phyloP scores from a whole-genome alignment of 2,329 filamentous ascomycete species.

The Diaporthe citri region DNA sequence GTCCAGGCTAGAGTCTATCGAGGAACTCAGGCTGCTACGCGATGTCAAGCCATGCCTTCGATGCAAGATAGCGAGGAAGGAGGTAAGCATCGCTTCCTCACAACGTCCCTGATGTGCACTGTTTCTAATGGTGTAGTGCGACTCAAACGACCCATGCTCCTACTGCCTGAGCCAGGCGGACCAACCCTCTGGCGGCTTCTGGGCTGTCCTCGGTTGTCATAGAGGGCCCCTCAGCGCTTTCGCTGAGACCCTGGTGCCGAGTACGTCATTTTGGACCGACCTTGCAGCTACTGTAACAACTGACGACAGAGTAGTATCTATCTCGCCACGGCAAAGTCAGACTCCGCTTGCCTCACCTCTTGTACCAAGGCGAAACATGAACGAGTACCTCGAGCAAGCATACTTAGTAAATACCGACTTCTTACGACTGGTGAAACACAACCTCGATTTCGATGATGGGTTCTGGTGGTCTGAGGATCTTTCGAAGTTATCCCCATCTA shows the following conservation, averaged over 20 bases:
- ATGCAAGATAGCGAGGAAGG: conserved; percentile 61
- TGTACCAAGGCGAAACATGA: conserved; percentile 62
- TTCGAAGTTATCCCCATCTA: conserved; percentile 54
- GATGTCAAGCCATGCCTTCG: conserved; percentile 64
- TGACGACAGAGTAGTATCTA: conserved; percentile 52
- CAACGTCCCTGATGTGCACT: conserved; percentile 41
- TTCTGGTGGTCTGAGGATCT: conserved; percentile 71
- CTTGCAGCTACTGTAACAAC: background rate
- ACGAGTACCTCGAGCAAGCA: conserved; percentile 62
- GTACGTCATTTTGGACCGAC: conserved; percentile 49
- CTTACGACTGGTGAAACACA: conserved; percentile 56
- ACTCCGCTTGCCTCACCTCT: conserved; percentile 65
- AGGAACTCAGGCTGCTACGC: conserved; percentile 64
- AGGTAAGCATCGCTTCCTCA: conserved; percentile 52
- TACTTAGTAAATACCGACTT: conserved; percentile 58
- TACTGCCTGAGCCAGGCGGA: conserved; percentile 56
- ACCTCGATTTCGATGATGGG: conserved; percentile 66
- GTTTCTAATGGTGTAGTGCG: conserved; percentile 57
- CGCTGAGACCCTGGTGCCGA: conserved; percentile 63
- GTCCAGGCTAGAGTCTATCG: conserved; percentile 68
- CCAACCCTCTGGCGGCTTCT: conserved; percentile 58
- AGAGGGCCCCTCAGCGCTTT: conserved; percentile 61
- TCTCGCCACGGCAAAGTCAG: conserved; percentile 62
- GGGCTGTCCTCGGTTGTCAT: conserved; percentile 64
- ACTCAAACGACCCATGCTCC: conserved; percentile 63